phyloP scores from a whole-genome alignment of 2,329 filamentous ascomycete genomes.

The Exophiala mesophila region DNA sequence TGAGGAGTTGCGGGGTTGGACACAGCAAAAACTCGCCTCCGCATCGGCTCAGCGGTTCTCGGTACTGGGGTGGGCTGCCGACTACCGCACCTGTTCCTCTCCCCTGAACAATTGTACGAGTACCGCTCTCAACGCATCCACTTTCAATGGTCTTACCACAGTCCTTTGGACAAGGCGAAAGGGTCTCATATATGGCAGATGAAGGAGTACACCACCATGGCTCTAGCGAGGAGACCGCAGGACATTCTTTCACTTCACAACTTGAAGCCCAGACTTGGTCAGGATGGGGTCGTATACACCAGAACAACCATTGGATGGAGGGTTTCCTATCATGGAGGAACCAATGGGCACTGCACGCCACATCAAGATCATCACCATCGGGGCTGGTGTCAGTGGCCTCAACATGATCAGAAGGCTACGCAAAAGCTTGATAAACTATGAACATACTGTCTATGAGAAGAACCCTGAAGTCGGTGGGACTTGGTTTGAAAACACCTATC shows the following conservation, averaged over 20 bases:
- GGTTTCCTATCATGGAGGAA: neutral
- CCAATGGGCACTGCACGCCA: conserved; percentile 1
- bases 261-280: neutral
- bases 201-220: neutral
- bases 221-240: too few species aligned
- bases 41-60: too few species aligned
- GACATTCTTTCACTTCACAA: too few species aligned
- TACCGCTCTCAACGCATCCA: too few species aligned
- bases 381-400: conserved; percentile 44
- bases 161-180: too few species aligned
- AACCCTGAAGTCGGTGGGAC: conserved; percentile 37
- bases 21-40: too few species aligned
- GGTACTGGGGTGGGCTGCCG: too few species aligned
- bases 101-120: too few species aligned
- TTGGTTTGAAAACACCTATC: conserved; percentile 39
- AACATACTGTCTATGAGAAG: conserved; percentile 34
- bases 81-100: too few species aligned
- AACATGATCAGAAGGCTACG: conserved; percentile 41
- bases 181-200: neutral
- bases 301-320: neutral
- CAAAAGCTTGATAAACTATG: conserved; percentile 6
- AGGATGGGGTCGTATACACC: neutral
- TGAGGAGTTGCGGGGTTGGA: too few species aligned
- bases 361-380: conserved; percentile 44
- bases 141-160: too few species aligned